Percentiles rank a stretch among this genome's conserved stretches.
phyloP scores from a whole-genome alignment of 306 rosid genomes.

The Biancaea sappan region DNA sequence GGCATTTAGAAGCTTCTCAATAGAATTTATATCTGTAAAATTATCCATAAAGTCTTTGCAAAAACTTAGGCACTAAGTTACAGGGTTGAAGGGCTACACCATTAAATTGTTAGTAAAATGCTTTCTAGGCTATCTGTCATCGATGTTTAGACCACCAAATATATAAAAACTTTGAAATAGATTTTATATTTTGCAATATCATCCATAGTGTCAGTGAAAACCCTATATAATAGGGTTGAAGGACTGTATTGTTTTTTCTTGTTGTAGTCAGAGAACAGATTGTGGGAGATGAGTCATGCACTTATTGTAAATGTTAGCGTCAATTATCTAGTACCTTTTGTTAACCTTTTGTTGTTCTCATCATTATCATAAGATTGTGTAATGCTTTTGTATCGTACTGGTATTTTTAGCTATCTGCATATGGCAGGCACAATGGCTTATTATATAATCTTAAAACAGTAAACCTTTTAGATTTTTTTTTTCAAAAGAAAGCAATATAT shows the following conservation, averaged over 20 bases:
- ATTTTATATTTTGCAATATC: background rate
- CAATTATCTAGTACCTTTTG: constrained; percentile 6
- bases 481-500: background rate
- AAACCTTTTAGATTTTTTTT: background rate
- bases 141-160: no score
- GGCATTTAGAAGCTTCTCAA: constrained; percentile 9
- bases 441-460: background rate
- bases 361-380: constrained; percentile 11
- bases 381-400: background rate
- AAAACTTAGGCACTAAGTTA: constrained; percentile 22
- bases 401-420: background rate
- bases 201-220: background rate
- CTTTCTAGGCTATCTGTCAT: background rate
- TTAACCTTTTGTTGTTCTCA: no score
- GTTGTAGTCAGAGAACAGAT: constrained; percentile 17
- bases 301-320: constrained; percentile 13
- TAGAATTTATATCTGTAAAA: constrained; percentile 17
- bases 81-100: constrained; percentile 2
- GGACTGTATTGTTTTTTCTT: no score
- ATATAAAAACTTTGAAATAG: no score
- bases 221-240: no score
- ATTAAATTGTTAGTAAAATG: constrained; percentile 10
- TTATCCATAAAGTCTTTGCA: background rate
- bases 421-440: background rate
- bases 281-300: constrained; percentile 5